A percentile compares a stretch with the other conserved stretches of the same genome.
These are phyloP conservation scores for Tricholoma bakamatsutake DNA, from an alignment of 768 basidiomycete genomes.

Conservation along the genomic window DNA sequence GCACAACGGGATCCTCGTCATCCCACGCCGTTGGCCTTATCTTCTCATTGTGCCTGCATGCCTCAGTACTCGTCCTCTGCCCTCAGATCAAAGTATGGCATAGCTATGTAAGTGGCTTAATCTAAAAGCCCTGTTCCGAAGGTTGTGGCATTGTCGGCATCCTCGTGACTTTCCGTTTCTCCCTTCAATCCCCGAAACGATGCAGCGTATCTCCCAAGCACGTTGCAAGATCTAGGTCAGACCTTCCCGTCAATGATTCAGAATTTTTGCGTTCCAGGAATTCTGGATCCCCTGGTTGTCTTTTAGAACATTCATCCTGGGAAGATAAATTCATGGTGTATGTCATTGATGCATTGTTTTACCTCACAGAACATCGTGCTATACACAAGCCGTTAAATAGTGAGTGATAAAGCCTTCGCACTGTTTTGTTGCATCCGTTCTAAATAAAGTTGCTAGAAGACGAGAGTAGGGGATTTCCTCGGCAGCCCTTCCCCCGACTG, in stretches of 20 bases:
- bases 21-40: background rate
- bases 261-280: background rate
- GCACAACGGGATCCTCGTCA: background rate
- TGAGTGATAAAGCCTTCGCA: background rate
- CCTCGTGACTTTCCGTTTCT: slow-evolving; percentile 1
- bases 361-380: slow-evolving; percentile 3
- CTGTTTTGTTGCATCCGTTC: background rate
- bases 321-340: background rate
- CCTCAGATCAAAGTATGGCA: slow-evolving; percentile 1
- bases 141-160: slow-evolving; percentile 1
- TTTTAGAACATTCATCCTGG: background rate
- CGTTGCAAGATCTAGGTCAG: background rate
- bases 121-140: slow-evolving; percentile 1
- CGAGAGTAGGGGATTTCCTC: slow-evolving; percentile 1
- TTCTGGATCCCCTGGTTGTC: background rate
- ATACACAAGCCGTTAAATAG: background rate
- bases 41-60: background rate
- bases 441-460: background rate
- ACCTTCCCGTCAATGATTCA: background rate
- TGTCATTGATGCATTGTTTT: background rate
- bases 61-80: background rate
- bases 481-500: slow-evolving; percentile 3
- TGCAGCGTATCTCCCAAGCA: background rate
- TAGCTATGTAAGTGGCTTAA: background rate
- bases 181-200: slow-evolving; percentile 2